phyloP scores from a whole-genome alignment of 1,284 basidiomycete species.

The Inonotus obliquus region DNA sequence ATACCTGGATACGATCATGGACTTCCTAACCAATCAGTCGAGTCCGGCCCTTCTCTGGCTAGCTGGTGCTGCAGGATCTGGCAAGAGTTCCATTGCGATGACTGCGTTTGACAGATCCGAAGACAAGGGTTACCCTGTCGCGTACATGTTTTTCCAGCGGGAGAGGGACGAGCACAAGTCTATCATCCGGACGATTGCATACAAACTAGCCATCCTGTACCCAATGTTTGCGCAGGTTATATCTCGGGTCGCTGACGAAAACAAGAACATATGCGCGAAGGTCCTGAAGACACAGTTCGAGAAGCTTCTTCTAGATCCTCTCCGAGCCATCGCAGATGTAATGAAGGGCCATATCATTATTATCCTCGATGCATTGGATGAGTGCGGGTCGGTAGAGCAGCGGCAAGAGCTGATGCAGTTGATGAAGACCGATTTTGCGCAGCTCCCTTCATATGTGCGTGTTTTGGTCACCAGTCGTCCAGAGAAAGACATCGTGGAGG shows the following conservation, averaged over 20 bases:
- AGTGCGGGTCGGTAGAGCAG: background rate
- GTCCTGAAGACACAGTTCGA: background rate
- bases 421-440: background rate
- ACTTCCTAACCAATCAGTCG: background rate
- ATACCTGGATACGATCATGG: background rate
- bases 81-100: background rate
- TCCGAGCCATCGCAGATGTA: background rate
- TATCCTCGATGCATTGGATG: background rate
- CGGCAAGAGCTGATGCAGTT: background rate
- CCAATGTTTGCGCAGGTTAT: background rate
- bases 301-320: background rate
- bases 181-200: background rate
- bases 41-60: background rate
- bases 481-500: background rate
- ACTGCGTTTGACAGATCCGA: background rate
- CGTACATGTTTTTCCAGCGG: background rate
- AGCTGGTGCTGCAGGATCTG: background rate
- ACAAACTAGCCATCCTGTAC: background rate
- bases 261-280: background rate
- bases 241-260: background rate
- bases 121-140: background rate
- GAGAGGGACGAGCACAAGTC: background rate
- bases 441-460: background rate
- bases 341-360: background rate
- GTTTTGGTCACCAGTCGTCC: background rate